Percentiles rank a stretch among this genome's conserved stretches.
Evolutionary conservation across 1,139 yeast species (phyloP).

Genomic region (Candida dubliniensis): DNA sequence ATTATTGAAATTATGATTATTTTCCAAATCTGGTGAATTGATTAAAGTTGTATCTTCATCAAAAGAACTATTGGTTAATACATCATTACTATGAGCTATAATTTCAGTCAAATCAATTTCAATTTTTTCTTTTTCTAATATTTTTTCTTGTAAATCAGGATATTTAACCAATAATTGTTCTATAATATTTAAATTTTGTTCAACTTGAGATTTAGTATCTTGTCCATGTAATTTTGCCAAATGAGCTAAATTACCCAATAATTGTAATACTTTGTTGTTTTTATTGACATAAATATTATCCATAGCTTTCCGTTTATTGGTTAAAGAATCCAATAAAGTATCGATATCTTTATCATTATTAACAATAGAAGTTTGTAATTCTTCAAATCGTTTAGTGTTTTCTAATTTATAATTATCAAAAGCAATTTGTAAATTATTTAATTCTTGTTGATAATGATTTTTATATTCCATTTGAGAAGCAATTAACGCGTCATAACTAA

Average conservation of each 20-base stretch:
- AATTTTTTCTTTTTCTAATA: slow-evolving; percentile 28
- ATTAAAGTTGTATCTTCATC: slow-evolving; percentile 34
- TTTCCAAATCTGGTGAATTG: slow-evolving; percentile 25
- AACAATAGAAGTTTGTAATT: slow-evolving; percentile 29
- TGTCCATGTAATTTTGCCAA: slow-evolving; percentile 52
- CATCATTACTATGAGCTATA: slow-evolving; percentile 35
- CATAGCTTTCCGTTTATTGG: slow-evolving; percentile 43
- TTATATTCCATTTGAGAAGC: slow-evolving; percentile 60
- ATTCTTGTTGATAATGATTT: slow-evolving; percentile 44
- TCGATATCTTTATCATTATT: slow-evolving; percentile 48
- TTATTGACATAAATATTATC: slow-evolving; percentile 48
- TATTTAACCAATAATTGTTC: slow-evolving; percentile 30
- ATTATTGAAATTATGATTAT: slow-evolving; percentile 4
- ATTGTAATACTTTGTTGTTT: slow-evolving; percentile 46
- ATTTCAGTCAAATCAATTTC: slow-evolving; percentile 38
- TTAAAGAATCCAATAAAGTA: slow-evolving; percentile 42
- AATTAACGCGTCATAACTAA: slow-evolving; percentile 61
- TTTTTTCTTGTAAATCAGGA: slow-evolving; percentile 38
- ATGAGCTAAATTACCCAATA: slow-evolving; percentile 44
- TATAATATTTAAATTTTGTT: slow-evolving; percentile 33
- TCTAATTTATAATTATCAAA: slow-evolving; percentile 42
- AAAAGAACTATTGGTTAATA: slow-evolving; percentile 33
- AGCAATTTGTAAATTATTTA: slow-evolving; percentile 24
- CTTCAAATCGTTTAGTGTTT: slow-evolving; percentile 30
- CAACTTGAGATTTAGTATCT: slow-evolving; percentile 38